Percentiles rank a stretch among this genome's conserved stretches.
phyloP scores from a whole-genome alignment of 192 early-diverging fungal species.

The Backusella circina region DNA sequence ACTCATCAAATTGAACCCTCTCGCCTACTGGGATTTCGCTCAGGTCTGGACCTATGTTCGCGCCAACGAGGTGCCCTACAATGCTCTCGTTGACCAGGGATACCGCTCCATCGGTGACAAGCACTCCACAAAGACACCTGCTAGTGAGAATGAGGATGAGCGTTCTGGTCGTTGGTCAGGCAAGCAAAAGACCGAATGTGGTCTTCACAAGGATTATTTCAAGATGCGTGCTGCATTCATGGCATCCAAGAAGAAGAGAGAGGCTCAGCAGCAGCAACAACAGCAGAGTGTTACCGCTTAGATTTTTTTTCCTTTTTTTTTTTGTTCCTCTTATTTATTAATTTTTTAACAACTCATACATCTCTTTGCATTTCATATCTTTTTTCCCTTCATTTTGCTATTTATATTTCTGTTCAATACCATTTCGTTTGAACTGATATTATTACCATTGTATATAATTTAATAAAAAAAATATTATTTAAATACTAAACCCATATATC shows the following conservation, averaged over 20 bases:
- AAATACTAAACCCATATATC: no score
- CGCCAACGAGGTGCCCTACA: slow-evolving; percentile 88
- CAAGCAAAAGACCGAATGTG: slow-evolving; percentile 89
- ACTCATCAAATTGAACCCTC: slow-evolving; percentile 88
- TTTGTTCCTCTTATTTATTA: not conserved
- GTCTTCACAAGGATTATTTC: slow-evolving; percentile 96
- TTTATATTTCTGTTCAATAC: not conserved
- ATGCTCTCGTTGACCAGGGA: slow-evolving; percentile 81
- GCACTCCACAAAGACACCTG: slow-evolving; percentile 80
- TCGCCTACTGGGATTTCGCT: slow-evolving; percentile 89
- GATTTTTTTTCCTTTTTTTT: not conserved
- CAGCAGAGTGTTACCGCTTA: not conserved
- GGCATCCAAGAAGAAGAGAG: slow-evolving; percentile 72
- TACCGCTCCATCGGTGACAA: slow-evolving; percentile 93
- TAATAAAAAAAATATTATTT: not conserved
- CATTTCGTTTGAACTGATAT: not conserved
- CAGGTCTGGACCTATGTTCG: slow-evolving; percentile 84
- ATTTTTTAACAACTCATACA: not conserved
- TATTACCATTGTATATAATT: not conserved
- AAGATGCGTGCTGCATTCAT: slow-evolving; percentile 81
- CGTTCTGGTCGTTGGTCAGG: slow-evolving; percentile 89
- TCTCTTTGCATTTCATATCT: not conserved
- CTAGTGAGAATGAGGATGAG: slow-evolving; percentile 64
- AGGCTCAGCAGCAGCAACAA: slow-evolving; percentile 29
- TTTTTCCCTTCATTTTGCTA: not conserved